Base-by-base conservation (phyloP, 805 yeast species). In the Lipomyces oligophaga region DNA sequence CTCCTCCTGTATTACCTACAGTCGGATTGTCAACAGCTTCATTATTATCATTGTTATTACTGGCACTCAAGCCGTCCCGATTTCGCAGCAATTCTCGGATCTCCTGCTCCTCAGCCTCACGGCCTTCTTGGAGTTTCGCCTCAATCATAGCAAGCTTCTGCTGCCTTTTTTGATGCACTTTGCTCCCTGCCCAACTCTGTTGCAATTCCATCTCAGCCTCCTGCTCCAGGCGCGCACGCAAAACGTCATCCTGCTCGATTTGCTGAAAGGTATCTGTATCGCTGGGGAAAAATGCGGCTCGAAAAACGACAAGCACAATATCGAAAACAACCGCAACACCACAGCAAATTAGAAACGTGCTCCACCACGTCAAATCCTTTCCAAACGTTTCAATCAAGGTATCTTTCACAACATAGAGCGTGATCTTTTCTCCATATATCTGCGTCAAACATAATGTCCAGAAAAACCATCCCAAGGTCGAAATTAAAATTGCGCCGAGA, bases 321-420 rank as follows among this genome's bases (percentile, higher is more conserved):
- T 93, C 97, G 49, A 84, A 67, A 31, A 80, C 64, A 11, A 85
- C 55, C 2, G 90, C 83, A 43, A 85, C 69, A 0, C 77, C 66
- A 0, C 72, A 63, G 16, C 84, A 62, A 1, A 80, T 72, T 25
- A 86, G 60, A 27, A 85, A 67, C 0, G 86, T 65, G 1, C 86
- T 85, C 97, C 97, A 93, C 79, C 88, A 90, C 0, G 85, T 74
- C n/a, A 71, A 63, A 61, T 93, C 97, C 18, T 55, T 66, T 19
- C 97, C 97, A 68, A 86, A 87, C 41, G 78, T 78, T 39, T 79
- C 65, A 47, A 74, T 71, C 38, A 93, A 70, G 2, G 93, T 95
- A 51, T 76, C 72, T 5, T 72, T 70, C 2, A 85, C 96, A 63
- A 77, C 11, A 85, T 84, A 44, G 77, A 67, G 27, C 25, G 73